A percentile compares a stretch with the other conserved stretches of the same genome.
These are phyloP conservation scores for Claviceps digitariae DNA, from an alignment of 2,329 filamentous ascomycete species.

Conservation along the genomic window DNA sequence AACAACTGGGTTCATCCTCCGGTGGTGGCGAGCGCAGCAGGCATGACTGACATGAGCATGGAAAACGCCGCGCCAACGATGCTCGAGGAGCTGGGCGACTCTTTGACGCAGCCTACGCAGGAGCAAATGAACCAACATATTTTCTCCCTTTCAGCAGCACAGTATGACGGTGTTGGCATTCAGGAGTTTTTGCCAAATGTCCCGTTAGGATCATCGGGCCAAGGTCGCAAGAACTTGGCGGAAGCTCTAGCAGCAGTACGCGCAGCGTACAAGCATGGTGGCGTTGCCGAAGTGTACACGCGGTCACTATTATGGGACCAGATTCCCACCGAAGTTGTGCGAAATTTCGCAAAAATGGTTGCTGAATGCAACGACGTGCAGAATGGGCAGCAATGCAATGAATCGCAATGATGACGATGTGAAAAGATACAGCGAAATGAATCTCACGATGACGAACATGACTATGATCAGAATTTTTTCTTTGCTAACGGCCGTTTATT, in stretches of 20 bases:
- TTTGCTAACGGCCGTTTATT: constrained; percentile 13
- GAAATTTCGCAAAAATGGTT: constrained; percentile 85
- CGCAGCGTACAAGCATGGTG: constrained; percentile 50
- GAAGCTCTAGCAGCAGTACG: constrained; percentile 73
- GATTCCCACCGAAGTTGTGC: constrained; percentile 81
- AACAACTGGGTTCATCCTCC: constrained; percentile 29
- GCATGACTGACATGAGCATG: constrained; percentile 27
- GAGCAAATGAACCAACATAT: constrained; percentile 80
- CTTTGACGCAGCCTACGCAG: constrained; percentile 61
- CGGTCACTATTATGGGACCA: constrained; percentile 88
- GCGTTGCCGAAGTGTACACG: constrained; percentile 78
- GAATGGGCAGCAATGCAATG: constrained; percentile 29
- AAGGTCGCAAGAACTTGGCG: constrained; percentile 60
- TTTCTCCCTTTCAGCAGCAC: constrained; percentile 71
- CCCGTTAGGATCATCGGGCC: constrained; percentile 40
- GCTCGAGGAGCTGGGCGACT: constrained; percentile 53
- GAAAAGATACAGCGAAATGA: constrained; percentile 20
- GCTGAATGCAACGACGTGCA: constrained; percentile 51
- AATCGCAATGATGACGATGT: constrained; percentile 24
- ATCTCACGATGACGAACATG: constrained; percentile 22
- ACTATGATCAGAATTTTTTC: constrained; percentile 9
- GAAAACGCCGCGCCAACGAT: constrained; percentile 38
- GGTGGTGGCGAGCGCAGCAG: constrained; percentile 27
- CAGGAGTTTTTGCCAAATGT: constrained; percentile 54
- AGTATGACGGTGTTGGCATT: constrained; percentile 64